These are phyloP conservation scores for Aspergillus carlsbadensis DNA, from an alignment of 495 filamentous ascomycete species.

Conservation along the genomic window DNA sequence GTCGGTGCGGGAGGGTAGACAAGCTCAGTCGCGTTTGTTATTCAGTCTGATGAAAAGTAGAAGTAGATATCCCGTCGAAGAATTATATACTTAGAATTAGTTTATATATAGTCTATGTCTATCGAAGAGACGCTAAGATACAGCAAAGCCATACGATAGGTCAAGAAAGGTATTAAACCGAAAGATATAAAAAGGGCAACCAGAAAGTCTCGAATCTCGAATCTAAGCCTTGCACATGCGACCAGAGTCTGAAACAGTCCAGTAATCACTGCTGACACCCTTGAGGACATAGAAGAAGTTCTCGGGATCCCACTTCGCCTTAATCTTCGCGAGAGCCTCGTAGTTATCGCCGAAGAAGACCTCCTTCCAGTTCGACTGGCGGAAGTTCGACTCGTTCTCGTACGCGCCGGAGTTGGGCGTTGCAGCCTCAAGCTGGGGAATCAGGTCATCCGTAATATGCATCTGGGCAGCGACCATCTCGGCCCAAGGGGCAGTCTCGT, in stretches of 20 bases:
- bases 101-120: too few relatives aligned
- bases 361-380: conserved; percentile 51
- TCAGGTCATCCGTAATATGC: conserved; percentile 36
- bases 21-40: too few relatives aligned
- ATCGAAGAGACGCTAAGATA: too few relatives aligned
- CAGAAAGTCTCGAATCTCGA: too few relatives aligned
- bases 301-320: conserved; percentile 53
- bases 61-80: too few relatives aligned
- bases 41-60: too few relatives aligned
- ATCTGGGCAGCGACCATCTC: conserved; percentile 39
- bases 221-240: conserved; percentile 27
- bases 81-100: too few relatives aligned
- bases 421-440: conserved; percentile 48
- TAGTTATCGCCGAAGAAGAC: conserved; percentile 56
- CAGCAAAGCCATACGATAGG: too few relatives aligned
- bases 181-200: too few relatives aligned
- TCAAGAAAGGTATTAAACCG: too few relatives aligned
- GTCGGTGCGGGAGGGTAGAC: too few relatives aligned
- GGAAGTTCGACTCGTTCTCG: conserved; percentile 48
- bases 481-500: conserved; percentile 45
- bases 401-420: conserved; percentile 36
- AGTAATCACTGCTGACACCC: conserved; percentile 59
- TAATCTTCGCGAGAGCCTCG: conserved; percentile 32
- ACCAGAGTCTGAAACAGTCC: conserved; percentile 27
- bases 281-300: conserved; percentile 59